These are phyloP conservation scores for Dalbergia oliveri DNA, from an alignment of 306 rosid genomes.

Conservation along the genomic window DNA sequence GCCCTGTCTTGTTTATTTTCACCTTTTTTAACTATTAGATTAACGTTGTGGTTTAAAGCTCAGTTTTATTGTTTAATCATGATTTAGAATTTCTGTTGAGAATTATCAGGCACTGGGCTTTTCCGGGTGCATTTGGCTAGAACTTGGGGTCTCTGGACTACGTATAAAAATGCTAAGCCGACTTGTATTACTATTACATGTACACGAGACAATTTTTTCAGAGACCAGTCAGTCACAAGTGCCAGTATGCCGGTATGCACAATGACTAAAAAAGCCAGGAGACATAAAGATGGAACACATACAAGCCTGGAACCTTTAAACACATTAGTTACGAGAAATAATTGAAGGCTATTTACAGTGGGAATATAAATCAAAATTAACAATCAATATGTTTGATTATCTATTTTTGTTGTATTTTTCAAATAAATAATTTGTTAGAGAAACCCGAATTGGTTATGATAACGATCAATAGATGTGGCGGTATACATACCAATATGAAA, in stretches of 20 bases:
- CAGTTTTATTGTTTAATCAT: background rate
- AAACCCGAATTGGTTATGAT: background rate
- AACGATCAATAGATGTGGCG: background rate
- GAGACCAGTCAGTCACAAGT: no score
- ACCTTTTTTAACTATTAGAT: fast-evolving
- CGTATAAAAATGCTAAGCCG: no score
- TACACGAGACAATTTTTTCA: no score
- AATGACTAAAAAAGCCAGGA: no score
- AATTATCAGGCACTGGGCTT: background rate
- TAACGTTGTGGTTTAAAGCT: background rate
- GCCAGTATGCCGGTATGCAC: no score
- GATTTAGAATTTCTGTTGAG: background rate
- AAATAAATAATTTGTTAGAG: background rate
- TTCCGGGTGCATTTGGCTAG: background rate
- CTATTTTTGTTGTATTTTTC: background rate
- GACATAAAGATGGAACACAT: no score
- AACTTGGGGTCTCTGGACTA: background rate
- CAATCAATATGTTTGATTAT: background rate
- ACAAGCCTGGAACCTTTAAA: no score
- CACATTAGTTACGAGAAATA: background rate
- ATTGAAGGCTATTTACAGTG: no score
- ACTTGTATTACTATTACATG: background rate
- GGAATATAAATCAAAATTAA: background rate
- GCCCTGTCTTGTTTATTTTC: background rate
- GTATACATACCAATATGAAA: no score